Conservation (phyloP, 345 rosid genomes). For the Stellera chamaejasme region DNA sequence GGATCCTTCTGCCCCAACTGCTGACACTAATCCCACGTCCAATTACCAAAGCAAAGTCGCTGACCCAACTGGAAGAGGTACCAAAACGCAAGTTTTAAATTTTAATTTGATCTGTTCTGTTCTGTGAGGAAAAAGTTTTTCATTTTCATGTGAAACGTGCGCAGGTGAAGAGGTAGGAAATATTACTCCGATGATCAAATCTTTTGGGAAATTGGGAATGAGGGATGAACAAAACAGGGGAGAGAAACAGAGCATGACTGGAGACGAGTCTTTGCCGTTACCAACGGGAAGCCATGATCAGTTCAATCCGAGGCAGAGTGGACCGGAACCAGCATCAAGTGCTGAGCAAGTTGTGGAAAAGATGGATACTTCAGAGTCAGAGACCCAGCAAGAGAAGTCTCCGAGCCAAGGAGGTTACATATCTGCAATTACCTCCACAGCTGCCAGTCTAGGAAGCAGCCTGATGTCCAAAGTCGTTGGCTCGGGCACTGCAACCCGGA, state of each 20-base stretch:
- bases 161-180: conserved; percentile 32
- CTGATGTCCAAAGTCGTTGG: too few species aligned
- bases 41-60: conserved; percentile 53
- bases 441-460: neutral
- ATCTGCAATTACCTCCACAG: neutral
- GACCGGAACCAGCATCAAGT: conserved; percentile 4
- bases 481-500: too few species aligned
- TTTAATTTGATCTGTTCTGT: neutral
- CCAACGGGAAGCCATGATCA: conserved; percentile 54
- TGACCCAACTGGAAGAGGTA: conserved; percentile 42
- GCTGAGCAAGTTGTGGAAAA: neutral
- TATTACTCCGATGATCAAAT: conserved; percentile 20
- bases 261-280: neutral
- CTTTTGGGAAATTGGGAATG: conserved; percentile 32
- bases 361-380: neutral
- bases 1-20: conserved; percentile 42
- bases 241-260: conserved; percentile 7
- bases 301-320: conserved; percentile 37
- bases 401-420: conserved; percentile 14
- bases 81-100: neutral
- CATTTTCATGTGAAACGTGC: neutral
- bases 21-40: conserved; percentile 19
- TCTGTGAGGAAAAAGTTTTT: neutral
- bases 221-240: conserved; percentile 11
- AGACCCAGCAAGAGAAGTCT: neutral